A percentile compares a stretch with the other conserved stretches of the same genome.
These are phyloP conservation scores for Fomes fomentarius DNA, from an alignment of 1,284 basidiomycete species.

Conservation along the genomic window DNA sequence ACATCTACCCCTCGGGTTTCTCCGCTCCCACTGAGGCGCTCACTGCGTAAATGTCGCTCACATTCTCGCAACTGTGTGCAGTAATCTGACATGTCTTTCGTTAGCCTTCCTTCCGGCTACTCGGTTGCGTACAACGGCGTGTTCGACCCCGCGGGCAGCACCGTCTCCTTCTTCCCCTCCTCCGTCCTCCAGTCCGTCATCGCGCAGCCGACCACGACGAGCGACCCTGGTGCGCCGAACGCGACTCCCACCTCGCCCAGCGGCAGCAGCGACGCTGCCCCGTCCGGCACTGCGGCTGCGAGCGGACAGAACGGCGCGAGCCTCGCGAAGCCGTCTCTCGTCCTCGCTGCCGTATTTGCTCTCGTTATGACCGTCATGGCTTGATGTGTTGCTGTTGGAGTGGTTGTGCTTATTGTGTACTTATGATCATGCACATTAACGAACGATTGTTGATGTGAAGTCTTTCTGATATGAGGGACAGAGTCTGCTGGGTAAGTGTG, in stretches of 20 bases:
- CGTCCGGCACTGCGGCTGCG: neutral
- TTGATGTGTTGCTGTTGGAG: neutral
- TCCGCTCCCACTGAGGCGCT: neutral
- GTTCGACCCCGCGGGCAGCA: neutral
- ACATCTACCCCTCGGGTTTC: conserved; percentile 3
- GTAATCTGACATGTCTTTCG: neutral
- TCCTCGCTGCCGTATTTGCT: neutral
- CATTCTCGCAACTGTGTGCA: no score
- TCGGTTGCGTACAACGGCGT: conserved; percentile 1
- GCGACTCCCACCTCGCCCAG: neutral
- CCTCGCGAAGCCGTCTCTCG: neutral
- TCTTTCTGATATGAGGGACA: no score
- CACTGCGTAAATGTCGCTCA: neutral
- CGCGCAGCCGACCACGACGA: neutral
- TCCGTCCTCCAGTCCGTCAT: conserved; percentile 1
- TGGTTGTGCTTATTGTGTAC: neutral
- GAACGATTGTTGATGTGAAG: neutral
- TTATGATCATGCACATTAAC: neutral
- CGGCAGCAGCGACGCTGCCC: neutral
- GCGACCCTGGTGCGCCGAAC: neutral
- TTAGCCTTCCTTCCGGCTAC: neutral
- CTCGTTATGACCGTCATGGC: neutral
- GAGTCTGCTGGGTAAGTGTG: no score
- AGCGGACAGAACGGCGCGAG: neutral
- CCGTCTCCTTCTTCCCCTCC: conserved; percentile 1